Base-by-base conservation (phyloP, 1,139 yeast species). In the Pichia cactophila region DNA sequence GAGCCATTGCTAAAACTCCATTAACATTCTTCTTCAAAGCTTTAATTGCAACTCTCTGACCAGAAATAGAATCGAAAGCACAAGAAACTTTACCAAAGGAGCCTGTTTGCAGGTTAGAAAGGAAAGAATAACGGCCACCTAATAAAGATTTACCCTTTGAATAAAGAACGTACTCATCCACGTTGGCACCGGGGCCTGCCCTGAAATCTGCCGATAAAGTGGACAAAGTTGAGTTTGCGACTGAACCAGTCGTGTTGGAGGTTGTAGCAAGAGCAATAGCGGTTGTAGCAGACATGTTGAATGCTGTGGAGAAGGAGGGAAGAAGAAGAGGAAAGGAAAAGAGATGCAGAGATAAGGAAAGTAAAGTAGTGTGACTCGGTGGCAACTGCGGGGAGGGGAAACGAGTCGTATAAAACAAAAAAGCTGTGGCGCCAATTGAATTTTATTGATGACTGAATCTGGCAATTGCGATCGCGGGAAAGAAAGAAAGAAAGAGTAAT, bases 21-120 rank as follows among this genome's bases (percentile, higher is more conserved):
- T 61, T 60, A 26, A 64, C 57, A 16, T 67, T 59, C 57, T 71
- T 70, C 57, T 67, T 61, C 52, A 64, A 59, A 28, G 77, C 71
- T 57, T 75, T 75, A 53, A 75, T 61, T 42, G 77, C 75, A 42
- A 73, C 77, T 47, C 69, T 63, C 17, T 56, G 43, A 45, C 59
- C 59, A 11, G 65, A 58, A 5, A 50, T 44, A 14, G 66, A 53
- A 54, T 77, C 74, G 16, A 65, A 49, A n/a, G 80, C 80, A 46
- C 73, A 66, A 10, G 78, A 68, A 7, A 77, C 82, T 53, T 69
- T 69, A 36, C 82, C 82, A 62, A 77, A 77, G 9, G 80, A 70
- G 2, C 82, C 82, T 43, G 69, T 70, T 58, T 77, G 81, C 49
- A 77, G 62, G 53, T 67, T 67, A 37, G 61, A 58, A 33, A 74